Percentiles rank a stretch among this genome's conserved stretches.
These are phyloP conservation scores for Barnettozyma pratensis DNA, from an alignment of 805 yeast genomes.

Conservation along the genomic window DNA sequence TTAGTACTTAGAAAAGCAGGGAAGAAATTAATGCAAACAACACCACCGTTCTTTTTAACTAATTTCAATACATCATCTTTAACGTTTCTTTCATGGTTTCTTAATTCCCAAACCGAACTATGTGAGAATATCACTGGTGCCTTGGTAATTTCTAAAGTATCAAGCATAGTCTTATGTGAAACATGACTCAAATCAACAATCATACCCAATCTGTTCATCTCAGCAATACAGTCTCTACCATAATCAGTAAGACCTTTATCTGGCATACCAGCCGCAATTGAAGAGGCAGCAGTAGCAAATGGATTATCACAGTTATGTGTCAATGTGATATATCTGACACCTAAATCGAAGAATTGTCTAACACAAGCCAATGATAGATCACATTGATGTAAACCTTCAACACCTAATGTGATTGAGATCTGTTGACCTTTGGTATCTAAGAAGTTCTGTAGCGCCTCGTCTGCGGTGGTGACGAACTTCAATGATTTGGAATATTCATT, in stretches of 20 bases:
- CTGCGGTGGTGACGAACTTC: slow-evolving; percentile 35
- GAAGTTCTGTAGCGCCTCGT: slow-evolving; percentile 36
- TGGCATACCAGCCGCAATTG: slow-evolving; percentile 39
- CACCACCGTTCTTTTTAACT: slow-evolving; percentile 40
- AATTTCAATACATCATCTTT: slow-evolving; percentile 39
- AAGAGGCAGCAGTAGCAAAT: slow-evolving; percentile 50
- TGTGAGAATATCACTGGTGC: slow-evolving; percentile 49
- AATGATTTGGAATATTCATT: slow-evolving; percentile 35
- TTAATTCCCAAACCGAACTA: slow-evolving; percentile 37
- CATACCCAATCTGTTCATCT: slow-evolving; percentile 51
- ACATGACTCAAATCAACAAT: slow-evolving; percentile 48
- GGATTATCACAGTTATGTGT: slow-evolving; percentile 56
- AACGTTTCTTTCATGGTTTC: slow-evolving; percentile 42
- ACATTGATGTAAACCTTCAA: slow-evolving; percentile 50
- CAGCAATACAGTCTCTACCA: slow-evolving; percentile 52
- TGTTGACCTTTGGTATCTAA: slow-evolving; percentile 22
- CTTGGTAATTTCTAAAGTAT: slow-evolving; percentile 33
- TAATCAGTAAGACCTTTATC: slow-evolving; percentile 39
- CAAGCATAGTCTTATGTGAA: slow-evolving; percentile 42
- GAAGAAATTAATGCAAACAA: slow-evolving; percentile 42
- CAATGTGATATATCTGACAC: slow-evolving; percentile 48
- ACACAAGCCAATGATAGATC: slow-evolving; percentile 45
- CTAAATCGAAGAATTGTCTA: slow-evolving; percentile 43
- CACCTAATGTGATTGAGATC: slow-evolving; percentile 45
- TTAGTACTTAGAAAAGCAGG: slow-evolving; percentile 32